Percentiles rank a stretch among this genome's conserved stretches.
phyloP scores from a whole-genome alignment of 2,329 filamentous ascomycete species.

The Fusarium anthophilum region DNA sequence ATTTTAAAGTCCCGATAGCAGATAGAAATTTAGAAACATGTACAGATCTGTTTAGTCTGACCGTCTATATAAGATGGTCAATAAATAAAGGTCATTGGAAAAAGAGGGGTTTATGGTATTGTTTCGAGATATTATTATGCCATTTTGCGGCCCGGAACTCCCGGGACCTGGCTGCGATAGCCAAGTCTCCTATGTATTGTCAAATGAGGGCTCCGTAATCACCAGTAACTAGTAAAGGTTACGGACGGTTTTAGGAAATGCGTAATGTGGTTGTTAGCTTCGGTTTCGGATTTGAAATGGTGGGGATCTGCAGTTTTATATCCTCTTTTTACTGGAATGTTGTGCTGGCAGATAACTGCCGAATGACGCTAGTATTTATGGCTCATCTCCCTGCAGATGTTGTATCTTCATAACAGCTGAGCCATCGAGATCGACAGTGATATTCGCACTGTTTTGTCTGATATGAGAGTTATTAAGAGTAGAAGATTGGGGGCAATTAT shows the following conservation, averaged over 20 bases:
- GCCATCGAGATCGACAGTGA: too few species aligned
- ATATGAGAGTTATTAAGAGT: too few species aligned
- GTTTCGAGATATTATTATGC: rapidly evolving
- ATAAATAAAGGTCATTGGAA: neutral
- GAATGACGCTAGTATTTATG: rapidly evolving
- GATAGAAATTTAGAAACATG: neutral
- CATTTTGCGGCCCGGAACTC: neutral
- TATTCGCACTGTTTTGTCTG: rapidly evolving
- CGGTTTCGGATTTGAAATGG: neutral
- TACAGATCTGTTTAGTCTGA: neutral
- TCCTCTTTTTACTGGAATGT: too few species aligned
- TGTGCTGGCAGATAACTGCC: neutral
- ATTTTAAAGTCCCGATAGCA: neutral
- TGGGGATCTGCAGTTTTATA: neutral
- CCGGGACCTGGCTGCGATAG: rapidly evolving
- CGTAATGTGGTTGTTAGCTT: rapidly evolving
- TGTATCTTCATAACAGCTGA: rapidly evolving
- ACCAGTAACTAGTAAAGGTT: too few species aligned
- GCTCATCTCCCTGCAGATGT: rapidly evolving
- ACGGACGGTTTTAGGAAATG: neutral
- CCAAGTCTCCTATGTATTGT: rapidly evolving
- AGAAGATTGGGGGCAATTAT: too few species aligned
- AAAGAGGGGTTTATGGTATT: neutral
- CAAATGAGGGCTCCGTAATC: neutral
- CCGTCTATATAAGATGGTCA: neutral